phyloP scores from a whole-genome alignment of 2,329 filamentous ascomycete genomes.

The Pseudogymnoascus sp. region DNA sequence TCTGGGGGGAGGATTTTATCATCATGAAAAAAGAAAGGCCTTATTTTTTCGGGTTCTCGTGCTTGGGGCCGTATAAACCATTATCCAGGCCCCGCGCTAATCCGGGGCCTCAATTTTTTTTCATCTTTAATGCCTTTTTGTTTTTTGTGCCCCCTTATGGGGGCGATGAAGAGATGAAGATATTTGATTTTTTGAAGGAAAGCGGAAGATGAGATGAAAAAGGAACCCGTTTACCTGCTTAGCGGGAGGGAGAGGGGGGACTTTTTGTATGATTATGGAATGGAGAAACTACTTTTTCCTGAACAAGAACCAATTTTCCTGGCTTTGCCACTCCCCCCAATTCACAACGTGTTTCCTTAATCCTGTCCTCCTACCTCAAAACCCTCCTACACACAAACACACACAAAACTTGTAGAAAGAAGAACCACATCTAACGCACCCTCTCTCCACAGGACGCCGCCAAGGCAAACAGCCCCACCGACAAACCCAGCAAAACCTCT shows the following conservation, averaged over 20 bases:
- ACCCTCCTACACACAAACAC: not conserved
- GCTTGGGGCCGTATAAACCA: not conserved
- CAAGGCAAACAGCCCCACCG: not conserved
- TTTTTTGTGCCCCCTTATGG: not conserved
- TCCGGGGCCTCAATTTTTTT: not conserved
- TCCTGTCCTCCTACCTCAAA: not conserved
- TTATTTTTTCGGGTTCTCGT: not conserved
- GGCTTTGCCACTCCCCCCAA: not conserved
- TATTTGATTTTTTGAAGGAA: not conserved
- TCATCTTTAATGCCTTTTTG: not conserved
- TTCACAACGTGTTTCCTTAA: not conserved
- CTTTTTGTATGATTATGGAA: constrained; percentile 7
- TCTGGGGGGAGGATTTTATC: not conserved
- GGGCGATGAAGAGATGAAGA: not conserved
- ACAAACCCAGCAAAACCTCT: not conserved
- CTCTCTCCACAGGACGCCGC: not conserved
- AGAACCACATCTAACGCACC: not conserved
- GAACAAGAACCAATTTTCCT: not conserved
- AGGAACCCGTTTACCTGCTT: constrained; percentile 5
- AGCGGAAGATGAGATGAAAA: not conserved
- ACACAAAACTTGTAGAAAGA: constrained; percentile 1
- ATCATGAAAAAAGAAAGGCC: not conserved
- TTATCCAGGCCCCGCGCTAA: constrained; percentile 1
- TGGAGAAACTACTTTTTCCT: constrained; percentile 5
- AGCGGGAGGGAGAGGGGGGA: not conserved